These are phyloP conservation scores for Pseudogymnoascus sp. DNA, from an alignment of 2,329 filamentous ascomycete genomes.

Conservation along the genomic window DNA sequence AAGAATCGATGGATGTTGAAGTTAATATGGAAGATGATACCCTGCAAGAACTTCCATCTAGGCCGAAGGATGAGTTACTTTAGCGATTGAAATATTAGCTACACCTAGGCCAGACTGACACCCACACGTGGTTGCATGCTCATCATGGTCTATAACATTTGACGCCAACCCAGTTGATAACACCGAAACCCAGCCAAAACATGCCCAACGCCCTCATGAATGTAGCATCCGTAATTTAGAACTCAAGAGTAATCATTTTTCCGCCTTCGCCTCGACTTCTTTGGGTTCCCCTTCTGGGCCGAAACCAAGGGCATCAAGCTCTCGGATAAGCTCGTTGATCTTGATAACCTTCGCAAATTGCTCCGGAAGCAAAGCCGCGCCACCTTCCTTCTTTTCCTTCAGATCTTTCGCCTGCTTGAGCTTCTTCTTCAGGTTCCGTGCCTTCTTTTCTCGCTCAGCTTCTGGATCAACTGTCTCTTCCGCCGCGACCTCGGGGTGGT, in stretches of 20 bases:
- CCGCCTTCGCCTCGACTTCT: conserved; percentile 17
- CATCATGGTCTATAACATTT: background rate
- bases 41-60: background rate
- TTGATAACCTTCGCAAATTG: conserved; percentile 97
- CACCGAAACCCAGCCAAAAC: background rate
- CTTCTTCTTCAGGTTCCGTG: conserved; percentile 87
- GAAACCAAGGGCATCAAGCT: conserved; percentile 79
- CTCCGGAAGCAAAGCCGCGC: conserved; percentile 77
- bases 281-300: conserved; percentile 68
- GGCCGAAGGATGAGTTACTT: conserved; percentile 5
- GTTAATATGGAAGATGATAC: conserved; percentile 1
- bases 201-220: conserved; percentile 7
- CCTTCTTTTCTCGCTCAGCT: conserved; percentile 85
- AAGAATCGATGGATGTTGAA: background rate
- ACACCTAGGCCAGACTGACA: background rate
- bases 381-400: conserved; percentile 83
- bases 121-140: background rate
- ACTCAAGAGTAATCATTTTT: background rate
- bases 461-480: conserved; percentile 56
- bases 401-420: conserved; percentile 87
- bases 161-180: background rate
- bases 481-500: conserved; percentile 26
- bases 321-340: conserved; percentile 86
- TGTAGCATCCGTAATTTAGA: background rate
- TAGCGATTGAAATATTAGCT: background rate